Percentiles rank a stretch among this genome's conserved stretches.
These are phyloP conservation scores for Ceratobasidium theobromae DNA, from an alignment of 1,284 basidiomycete species.

Conservation along the genomic window DNA sequence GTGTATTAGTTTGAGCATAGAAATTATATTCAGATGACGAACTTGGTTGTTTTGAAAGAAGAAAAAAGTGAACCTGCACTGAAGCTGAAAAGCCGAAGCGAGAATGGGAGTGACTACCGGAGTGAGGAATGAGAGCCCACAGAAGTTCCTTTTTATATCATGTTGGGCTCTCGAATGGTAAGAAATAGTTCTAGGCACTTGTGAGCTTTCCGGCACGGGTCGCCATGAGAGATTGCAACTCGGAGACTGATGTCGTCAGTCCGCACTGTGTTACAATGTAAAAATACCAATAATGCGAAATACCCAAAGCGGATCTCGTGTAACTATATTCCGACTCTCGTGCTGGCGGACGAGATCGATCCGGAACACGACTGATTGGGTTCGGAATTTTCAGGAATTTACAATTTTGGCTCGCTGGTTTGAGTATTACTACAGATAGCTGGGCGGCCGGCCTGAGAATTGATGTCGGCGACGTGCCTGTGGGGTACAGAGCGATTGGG, in stretches of 20 bases:
- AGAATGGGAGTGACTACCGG: slow-evolving; percentile 9
- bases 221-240: no score
- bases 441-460: no score
- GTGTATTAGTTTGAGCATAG: neutral
- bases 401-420: neutral
- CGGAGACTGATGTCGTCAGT: neutral
- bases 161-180: no score
- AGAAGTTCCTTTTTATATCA: neutral
- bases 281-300: neutral
- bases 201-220: neutral
- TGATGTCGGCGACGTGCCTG: no score
- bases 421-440: neutral
- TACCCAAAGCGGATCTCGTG: neutral
- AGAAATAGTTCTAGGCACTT: neutral
- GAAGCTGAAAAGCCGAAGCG: neutral
- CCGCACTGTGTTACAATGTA: neutral
- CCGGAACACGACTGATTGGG: neutral
- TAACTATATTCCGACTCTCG: neutral
- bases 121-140: slow-evolving; percentile 10
- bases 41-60: neutral
- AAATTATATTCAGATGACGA: neutral
- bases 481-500: no score
- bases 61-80: slow-evolving; percentile 10
- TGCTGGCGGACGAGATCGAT: neutral
- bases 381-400: neutral